Evolutionary conservation across 192 early-diverging fungal species (phyloP), one percentile per base, ranked within the genome.

Genomic region (Pecoramyces ruminantium): DNA sequence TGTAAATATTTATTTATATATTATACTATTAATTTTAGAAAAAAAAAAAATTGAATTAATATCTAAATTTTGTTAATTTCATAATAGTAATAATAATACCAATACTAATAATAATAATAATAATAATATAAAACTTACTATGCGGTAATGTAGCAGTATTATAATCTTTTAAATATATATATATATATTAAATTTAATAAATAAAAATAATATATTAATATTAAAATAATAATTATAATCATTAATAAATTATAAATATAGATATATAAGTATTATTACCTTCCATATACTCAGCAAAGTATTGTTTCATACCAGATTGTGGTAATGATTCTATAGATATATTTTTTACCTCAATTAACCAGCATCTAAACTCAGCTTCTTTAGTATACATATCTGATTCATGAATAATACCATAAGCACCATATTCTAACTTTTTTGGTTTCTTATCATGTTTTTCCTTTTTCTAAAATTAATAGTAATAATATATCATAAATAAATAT

Each of bases 321-420:
- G 82, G 38, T 25, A 86, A 79, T 13, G 80, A 80, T 80, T 88
- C 87, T 38, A 85, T 81, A 27, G 80, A 80, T 17, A 84, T 82
- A n/a, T 84, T 21, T 81, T 88, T 88, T 39, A 88, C 83, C n/a
- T 88, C 87, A 25, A 88, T 79, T 21, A 88, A 78, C 87, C 87
- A 88, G 0, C 83, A 51, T 21, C 87, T 81, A 77, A 88, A 88
- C 80, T 88, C 87, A 11, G 83, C 84, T 67, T 88, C 87, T 78
- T 85, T 87, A 28, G 67, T 79, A 77, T 85, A 87, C 79, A 85
- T 85, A n/a, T 67, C 51, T 25, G 51, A 67, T 67, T 67, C 51
- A 67, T 67, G 51, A 67, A 67, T 67, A 67, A 67, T 67, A 67
- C 51, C 51, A 67, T 67, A 67, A 4, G 51, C 51, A n/a, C 51